These are phyloP conservation scores for Hevea brasiliensis DNA, from an alignment of 345 rosid species.

Conservation along the genomic window DNA sequence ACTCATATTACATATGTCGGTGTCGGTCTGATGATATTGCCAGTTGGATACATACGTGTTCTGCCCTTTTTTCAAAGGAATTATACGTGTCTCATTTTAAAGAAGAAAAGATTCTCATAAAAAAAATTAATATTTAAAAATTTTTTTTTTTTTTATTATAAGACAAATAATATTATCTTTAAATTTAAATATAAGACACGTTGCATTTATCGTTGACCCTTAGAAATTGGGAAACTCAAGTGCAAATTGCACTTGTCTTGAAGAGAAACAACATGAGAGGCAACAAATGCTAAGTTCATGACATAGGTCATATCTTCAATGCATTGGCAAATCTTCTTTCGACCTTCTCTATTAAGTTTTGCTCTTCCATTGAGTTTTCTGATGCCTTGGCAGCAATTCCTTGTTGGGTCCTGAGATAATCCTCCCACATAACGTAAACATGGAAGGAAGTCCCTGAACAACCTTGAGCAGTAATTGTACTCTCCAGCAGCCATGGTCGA, in stretches of 20 bases:
- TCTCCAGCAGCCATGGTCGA: not conserved
- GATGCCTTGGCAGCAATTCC: slow-evolving; percentile 20
- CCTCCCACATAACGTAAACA: not conserved
- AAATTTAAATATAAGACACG: too few relatives aligned
- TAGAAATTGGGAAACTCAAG: not conserved
- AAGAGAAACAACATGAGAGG: slow-evolving; percentile 21
- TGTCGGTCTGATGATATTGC: too few relatives aligned
- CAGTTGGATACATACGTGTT: too few relatives aligned
- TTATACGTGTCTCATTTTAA: not conserved
- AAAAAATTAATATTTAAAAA: too few relatives aligned
- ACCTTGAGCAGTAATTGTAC: not conserved
- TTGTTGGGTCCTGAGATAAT: not conserved
- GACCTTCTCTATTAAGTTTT: not conserved
- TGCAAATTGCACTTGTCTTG: too few relatives aligned
- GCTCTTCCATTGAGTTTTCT: slow-evolving; percentile 18
- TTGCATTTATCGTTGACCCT: too few relatives aligned
- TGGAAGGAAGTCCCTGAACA: not conserved
- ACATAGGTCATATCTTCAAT: slow-evolving; percentile 30
- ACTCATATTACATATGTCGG: too few relatives aligned
- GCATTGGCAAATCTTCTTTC: slow-evolving; percentile 31
- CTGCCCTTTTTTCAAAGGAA: too few relatives aligned
- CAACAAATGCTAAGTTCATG: slow-evolving; percentile 10
- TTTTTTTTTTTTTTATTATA: too few relatives aligned
- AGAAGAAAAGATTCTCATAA: too few relatives aligned
- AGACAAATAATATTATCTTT: too few relatives aligned